Evolutionary conservation across 257 asterid genomes (phyloP).

Genomic region (Solanum peruvianum): DNA sequence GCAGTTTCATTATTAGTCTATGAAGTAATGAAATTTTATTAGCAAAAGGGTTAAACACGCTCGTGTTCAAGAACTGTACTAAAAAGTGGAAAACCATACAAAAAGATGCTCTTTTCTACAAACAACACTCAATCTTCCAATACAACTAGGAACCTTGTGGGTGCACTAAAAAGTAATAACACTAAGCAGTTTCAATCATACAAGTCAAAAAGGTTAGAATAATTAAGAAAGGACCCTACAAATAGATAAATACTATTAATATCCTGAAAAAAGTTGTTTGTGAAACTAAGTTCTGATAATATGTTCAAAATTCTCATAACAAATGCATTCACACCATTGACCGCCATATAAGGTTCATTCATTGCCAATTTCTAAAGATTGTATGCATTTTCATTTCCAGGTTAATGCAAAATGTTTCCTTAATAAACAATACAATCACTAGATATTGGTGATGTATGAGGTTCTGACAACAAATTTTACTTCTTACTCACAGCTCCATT

Average conservation of each 20-base stretch:
- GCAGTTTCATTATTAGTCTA: not conserved
- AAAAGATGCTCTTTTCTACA: not conserved
- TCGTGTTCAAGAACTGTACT: not conserved
- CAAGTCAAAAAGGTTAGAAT: not conserved
- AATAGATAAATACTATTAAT: not conserved
- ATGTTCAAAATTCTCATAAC: not conserved
- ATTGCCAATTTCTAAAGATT: not conserved
- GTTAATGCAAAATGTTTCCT: not conserved
- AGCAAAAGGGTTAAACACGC: not conserved
- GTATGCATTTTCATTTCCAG: not conserved
- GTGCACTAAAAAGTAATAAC: not conserved
- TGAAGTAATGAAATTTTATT: not conserved
- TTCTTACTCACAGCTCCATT: not conserved
- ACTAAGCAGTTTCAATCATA: not conserved
- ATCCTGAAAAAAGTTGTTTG: not conserved
- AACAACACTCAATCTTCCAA: not conserved
- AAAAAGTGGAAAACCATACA: not conserved
- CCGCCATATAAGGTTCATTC: not conserved
- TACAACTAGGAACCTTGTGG: not conserved
- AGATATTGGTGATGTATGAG: not conserved
- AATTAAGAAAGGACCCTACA: not conserved
- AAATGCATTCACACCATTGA: not conserved
- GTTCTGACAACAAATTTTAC: not conserved
- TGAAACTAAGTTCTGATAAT: not conserved
- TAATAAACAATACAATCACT: not conserved